These are phyloP conservation scores for Collybia nuda DNA, from an alignment of 768 basidiomycete genomes.

Conservation along the genomic window DNA sequence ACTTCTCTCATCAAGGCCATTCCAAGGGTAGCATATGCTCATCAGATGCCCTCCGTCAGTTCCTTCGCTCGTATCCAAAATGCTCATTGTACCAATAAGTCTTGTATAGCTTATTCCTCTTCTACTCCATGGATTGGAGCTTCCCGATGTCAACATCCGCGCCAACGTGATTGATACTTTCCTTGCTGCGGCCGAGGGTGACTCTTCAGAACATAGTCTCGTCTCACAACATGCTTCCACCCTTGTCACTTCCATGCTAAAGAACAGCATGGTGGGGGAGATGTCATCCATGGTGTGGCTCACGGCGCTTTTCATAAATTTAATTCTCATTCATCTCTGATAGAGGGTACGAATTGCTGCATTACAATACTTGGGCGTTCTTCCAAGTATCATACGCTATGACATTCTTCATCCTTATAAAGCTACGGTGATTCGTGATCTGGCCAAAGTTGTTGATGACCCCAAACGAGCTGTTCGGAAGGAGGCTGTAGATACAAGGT, in stretches of 20 bases:
- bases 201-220: slow-evolving; percentile 42
- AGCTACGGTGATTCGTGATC: slow-evolving; percentile 64
- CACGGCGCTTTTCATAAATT: too few species aligned
- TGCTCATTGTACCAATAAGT: neutral
- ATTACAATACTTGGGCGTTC: slow-evolving; percentile 65
- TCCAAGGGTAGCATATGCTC: slow-evolving; percentile 71
- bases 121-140: slow-evolving; percentile 78
- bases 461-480: slow-evolving; percentile 81
- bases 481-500: slow-evolving; percentile 79
- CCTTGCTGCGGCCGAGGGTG: slow-evolving; percentile 63
- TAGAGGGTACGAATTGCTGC: slow-evolving; percentile 80
- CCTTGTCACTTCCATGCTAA: slow-evolving; percentile 71
- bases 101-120: slow-evolving; percentile 77
- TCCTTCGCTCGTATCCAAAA: neutral
- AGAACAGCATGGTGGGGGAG: slow-evolving; percentile 49
- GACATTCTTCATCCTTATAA: slow-evolving; percentile 84
- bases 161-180: slow-evolving; percentile 81
- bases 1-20: slow-evolving; percentile 78
- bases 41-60: slow-evolving; percentile 63
- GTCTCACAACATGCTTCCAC: slow-evolving; percentile 71
- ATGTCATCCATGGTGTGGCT: slow-evolving; percentile 56
- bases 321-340: neutral
- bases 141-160: slow-evolving; percentile 73
- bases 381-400: slow-evolving; percentile 81
- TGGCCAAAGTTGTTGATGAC: slow-evolving; percentile 83